phyloP scores from a whole-genome alignment of 2,329 filamentous ascomycete genomes.

The Gliomastix tumulicola region DNA sequence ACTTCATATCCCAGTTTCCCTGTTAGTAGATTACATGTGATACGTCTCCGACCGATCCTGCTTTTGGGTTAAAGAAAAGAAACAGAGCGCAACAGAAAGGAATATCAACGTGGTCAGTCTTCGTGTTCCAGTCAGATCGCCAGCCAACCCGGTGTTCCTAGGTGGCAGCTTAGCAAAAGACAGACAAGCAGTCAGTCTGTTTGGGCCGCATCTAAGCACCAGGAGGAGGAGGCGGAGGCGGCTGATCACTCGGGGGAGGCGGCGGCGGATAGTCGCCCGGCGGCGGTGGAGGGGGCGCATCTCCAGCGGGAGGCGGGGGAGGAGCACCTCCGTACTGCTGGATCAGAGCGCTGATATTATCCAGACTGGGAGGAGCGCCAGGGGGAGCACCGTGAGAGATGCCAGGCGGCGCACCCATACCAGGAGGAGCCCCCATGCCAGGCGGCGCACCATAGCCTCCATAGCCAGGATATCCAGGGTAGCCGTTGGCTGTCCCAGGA shows the following conservation, averaged over 20 bases:
- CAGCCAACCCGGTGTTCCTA: too few relatives aligned
- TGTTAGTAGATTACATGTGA: too few relatives aligned
- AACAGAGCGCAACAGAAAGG: too few relatives aligned
- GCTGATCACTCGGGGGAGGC: conserved; percentile 55
- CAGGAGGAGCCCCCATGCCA: conserved; percentile 34
- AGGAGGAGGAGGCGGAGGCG: conserved; percentile 57
- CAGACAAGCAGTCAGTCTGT: too few relatives aligned
- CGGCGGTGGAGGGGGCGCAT: conserved; percentile 46
- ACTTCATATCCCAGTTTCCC: too few relatives aligned
- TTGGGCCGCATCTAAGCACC: conserved; percentile 21
- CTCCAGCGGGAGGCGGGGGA: conserved; percentile 50
- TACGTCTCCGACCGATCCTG: too few relatives aligned
- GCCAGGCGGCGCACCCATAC: conserved; percentile 31
- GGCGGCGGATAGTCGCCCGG: conserved; percentile 51
- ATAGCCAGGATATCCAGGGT: conserved; percentile 43
- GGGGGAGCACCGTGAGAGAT: conserved; percentile 37
- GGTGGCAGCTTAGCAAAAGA: too few relatives aligned
- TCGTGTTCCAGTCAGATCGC: too few relatives aligned
- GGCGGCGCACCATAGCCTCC: conserved; percentile 46
- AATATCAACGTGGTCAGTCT: too few relatives aligned
- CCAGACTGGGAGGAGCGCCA: conserved; percentile 46
- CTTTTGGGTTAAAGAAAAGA: too few relatives aligned
- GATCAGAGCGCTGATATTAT: conserved; percentile 54
- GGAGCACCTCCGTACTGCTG: conserved; percentile 55
- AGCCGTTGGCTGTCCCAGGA: conserved; percentile 46